These are phyloP conservation scores for Salix caprea DNA, from an alignment of 345 rosid genomes.

Conservation along the genomic window DNA sequence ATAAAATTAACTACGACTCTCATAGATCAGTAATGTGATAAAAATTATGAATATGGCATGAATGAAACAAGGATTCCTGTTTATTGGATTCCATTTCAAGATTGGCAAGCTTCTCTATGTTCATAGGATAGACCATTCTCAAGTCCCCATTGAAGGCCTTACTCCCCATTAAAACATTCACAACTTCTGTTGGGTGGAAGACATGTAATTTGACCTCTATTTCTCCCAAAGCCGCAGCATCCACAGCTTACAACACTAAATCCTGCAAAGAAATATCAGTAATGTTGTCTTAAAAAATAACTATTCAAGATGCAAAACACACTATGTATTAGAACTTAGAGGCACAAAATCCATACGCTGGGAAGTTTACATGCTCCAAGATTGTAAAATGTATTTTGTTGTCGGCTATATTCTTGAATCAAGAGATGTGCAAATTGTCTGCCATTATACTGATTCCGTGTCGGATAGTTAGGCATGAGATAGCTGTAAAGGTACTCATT, in stretches of 20 bases:
- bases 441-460: constrained; percentile 58
- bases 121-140: constrained; percentile 60
- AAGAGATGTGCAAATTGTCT: constrained; percentile 71
- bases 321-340: too few relatives aligned
- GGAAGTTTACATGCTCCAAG: constrained; percentile 71
- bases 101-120: constrained; percentile 67
- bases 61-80: not conserved
- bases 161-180: constrained; percentile 68
- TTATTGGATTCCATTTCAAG: constrained; percentile 12
- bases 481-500: constrained; percentile 94
- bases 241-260: constrained; percentile 68
- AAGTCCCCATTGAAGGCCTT: constrained; percentile 66
- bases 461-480: constrained; percentile 89
- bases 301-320: not conserved
- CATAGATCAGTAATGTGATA: not conserved
- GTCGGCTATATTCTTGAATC: constrained; percentile 59
- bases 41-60: not conserved
- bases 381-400: constrained; percentile 64
- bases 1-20: not conserved
- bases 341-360: constrained; percentile 51
- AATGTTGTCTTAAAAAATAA: not conserved
- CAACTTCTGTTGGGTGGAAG: constrained; percentile 97
- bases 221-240: constrained; percentile 87
- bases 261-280: constrained; percentile 30
- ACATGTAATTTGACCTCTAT: constrained; percentile 90